These are phyloP conservation scores for Talaromyces sp. DNA, from an alignment of 2,329 filamentous ascomycete genomes.

Conservation along the genomic window DNA sequence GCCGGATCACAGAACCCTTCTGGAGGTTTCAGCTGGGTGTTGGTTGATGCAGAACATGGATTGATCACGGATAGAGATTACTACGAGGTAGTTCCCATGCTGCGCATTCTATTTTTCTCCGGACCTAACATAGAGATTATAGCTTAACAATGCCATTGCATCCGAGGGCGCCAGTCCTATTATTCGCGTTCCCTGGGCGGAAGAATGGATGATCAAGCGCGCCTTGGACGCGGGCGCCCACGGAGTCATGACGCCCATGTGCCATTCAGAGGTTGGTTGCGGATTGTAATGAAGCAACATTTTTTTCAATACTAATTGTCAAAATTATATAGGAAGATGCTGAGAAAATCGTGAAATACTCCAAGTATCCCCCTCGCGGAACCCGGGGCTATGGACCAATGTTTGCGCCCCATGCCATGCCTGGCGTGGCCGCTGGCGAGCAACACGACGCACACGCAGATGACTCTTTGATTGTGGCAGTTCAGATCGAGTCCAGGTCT, in stretches of 20 bases:
- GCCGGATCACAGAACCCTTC: constrained; percentile 1
- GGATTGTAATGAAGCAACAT: constrained; percentile 17
- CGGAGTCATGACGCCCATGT: constrained; percentile 44
- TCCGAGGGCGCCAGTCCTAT: constrained; percentile 39
- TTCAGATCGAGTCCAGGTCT: constrained; percentile 39
- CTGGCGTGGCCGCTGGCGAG: constrained; percentile 33
- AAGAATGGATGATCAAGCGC: constrained; percentile 38
- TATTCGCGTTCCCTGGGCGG: constrained; percentile 37
- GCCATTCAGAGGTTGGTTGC: constrained; percentile 22
- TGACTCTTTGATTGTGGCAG: constrained; percentile 46
- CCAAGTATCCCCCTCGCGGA: constrained; percentile 53
- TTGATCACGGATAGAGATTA: constrained; percentile 11
- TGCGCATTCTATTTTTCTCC: neutral
- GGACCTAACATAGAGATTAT: constrained; percentile 21
- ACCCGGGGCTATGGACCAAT: constrained; percentile 53
- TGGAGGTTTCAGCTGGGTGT: constrained; percentile 10
- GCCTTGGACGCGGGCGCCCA: constrained; percentile 57
- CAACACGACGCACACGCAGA: constrained; percentile 53
- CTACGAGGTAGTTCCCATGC: constrained; percentile 1
- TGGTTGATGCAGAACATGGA: constrained; percentile 10
- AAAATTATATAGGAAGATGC: constrained; percentile 42
- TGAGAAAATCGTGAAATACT: constrained; percentile 44
- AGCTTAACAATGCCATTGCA: constrained; percentile 46
- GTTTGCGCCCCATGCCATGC: constrained; percentile 43
- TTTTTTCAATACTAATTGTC: constrained; percentile 37